Percentiles rank a stretch among this genome's conserved stretches.
Evolutionary conservation across 208 protist species (phyloP).

Genomic region (Wallacemonas sp.): DNA sequence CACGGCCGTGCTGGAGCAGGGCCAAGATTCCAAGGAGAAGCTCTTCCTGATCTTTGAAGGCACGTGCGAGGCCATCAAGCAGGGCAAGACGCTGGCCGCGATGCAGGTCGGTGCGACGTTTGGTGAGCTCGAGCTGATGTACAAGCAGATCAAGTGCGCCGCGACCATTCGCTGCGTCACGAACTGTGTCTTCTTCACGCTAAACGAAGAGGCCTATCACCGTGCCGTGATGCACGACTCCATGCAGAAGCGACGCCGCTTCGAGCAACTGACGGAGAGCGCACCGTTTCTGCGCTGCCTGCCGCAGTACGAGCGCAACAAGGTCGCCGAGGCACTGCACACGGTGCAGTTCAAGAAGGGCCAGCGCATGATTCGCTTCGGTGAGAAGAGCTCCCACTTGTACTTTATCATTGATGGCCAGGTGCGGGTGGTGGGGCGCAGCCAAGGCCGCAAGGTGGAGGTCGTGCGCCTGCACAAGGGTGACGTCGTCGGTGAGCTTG

Average conservation of each 20-base stretch:
- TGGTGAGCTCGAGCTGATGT: constrained; percentile 90
- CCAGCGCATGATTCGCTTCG: constrained; percentile 80
- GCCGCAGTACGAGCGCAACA: constrained; percentile 84
- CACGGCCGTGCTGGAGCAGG: constrained; percentile 74
- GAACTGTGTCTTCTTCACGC: constrained; percentile 72
- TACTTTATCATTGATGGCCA: constrained; percentile 81
- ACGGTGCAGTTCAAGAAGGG: constrained; percentile 57
- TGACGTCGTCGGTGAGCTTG: constrained; percentile 87
- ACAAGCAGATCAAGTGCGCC: constrained; percentile 73
- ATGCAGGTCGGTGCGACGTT: constrained; percentile 69
- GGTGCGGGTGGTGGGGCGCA: constrained; percentile 77
- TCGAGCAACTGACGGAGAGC: constrained; percentile 59
- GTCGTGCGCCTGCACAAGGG: constrained; percentile 63
- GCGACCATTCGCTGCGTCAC: constrained; percentile 84
- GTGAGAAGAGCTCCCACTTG: constrained; percentile 62
- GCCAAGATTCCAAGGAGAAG: constrained; percentile 51
- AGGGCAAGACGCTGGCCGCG: constrained; percentile 61
- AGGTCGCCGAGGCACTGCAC: constrained; percentile 83
- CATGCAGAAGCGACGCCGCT: constrained; percentile 69
- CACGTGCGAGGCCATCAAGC: constrained; percentile 82
- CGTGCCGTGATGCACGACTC: constrained; percentile 69
- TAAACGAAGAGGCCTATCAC: constrained; percentile 84
- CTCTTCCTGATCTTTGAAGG: constrained; percentile 82
- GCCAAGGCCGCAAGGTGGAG: constrained; percentile 57
- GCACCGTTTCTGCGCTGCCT: constrained; percentile 76